Base-by-base conservation (phyloP, 352 stramenopile genomes). In the Sclerospora graminicola region DNA sequence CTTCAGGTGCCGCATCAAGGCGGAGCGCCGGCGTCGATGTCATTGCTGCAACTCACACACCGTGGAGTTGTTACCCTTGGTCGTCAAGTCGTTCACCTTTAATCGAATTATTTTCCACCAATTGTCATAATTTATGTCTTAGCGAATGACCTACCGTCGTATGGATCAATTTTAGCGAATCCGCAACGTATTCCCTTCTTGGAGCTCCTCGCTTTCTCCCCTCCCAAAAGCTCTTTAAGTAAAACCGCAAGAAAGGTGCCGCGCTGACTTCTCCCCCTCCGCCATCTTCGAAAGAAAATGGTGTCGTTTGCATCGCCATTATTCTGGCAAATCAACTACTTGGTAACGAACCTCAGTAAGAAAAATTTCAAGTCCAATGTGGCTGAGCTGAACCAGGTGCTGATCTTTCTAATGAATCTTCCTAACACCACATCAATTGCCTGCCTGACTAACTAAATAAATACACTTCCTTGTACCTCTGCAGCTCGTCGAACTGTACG, bases 361-460 rank as follows among this genome's bases (percentile, higher is more conserved):
- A 95, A 95, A 48, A 95, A 95, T 63, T 94, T 95, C 64, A 95
- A 95, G 68, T 86, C 80, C 33, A 94, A 88, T 41, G 83, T 95
- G 41, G 82, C 84, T 9, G 86, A 96, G 66, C 72, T 96, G 38
- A 95, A 95, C 51, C 86, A 96, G 84, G 77, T 92, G 24, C 51
- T 9, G 20, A 54, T 55, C 46, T 51, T 52, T 34, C n/a, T 35
- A 18, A 16, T 0, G 1, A 15, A 5, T 40, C 8, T 16, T 23
- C 7, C 69, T 19, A 4, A 15, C 46, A 7, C 37, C 16, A 31
- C 18, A 19, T 35, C n/a, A n/a, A 8, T 16, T 35, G 5, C 5
- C 13, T 2, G 5, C 16, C 2, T 29, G 19, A 47, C 30, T 53
- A 2, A 37, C 15, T 18, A 10, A 14, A 4, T 11, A 5, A 29